Conservation (phyloP, 345 rosid genomes). For the Streptanthus diversifolius region DNA sequence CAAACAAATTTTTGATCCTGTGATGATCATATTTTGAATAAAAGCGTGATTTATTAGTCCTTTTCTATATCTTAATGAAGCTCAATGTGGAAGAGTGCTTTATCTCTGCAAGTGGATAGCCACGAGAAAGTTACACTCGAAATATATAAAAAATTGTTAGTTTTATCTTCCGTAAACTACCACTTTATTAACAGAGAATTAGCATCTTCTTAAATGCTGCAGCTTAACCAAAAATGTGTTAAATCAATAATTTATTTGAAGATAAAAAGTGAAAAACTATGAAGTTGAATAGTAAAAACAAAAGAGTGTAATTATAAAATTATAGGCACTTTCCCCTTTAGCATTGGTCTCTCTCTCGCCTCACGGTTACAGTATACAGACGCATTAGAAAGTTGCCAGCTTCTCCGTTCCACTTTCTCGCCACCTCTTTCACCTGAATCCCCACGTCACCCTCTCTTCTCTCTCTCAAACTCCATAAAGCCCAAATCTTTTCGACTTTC, state of each 20-base stretch:
- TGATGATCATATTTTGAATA: constrained; percentile 14
- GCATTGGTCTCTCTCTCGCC: not conserved
- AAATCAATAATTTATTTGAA: not conserved
- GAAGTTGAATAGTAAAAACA: not conserved
- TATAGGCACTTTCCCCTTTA: not conserved
- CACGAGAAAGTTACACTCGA: constrained; percentile 29
- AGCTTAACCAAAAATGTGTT: not conserved
- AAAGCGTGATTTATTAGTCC: not conserved
- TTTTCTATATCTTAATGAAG: not conserved
- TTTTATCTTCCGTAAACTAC: not conserved
- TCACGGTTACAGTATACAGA: constrained; percentile 18
- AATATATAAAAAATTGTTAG: not conserved
- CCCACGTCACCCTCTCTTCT: constrained; percentile 10
- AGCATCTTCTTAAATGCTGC: not conserved
- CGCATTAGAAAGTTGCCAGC: constrained; percentile 28
- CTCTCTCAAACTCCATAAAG: constrained; percentile 19
- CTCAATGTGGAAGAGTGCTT: constrained; percentile 23
- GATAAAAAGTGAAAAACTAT: not conserved
- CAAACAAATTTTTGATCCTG: constrained; percentile 30
- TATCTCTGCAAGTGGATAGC: constrained; percentile 25
- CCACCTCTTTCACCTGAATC: constrained; percentile 33
- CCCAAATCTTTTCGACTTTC: constrained; percentile 12
- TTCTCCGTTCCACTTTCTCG: constrained; percentile 27
- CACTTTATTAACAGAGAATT: not conserved
- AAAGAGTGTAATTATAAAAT: not conserved